These are phyloP conservation scores for Starmerella geochares DNA, from an alignment of 805 yeast genomes.

Conservation along the genomic window DNA sequence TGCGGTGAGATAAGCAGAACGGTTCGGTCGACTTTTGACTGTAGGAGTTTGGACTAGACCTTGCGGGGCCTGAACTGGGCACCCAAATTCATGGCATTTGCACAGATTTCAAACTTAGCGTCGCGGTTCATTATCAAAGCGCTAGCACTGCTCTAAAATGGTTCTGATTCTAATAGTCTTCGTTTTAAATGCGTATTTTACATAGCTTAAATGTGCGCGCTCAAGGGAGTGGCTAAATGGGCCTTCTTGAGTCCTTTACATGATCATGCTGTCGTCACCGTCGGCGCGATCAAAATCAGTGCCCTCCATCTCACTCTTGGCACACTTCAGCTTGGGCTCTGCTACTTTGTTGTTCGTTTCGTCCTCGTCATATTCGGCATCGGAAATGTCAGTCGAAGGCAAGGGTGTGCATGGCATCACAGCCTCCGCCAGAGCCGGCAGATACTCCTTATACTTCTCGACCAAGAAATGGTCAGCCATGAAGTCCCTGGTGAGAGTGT, in stretches of 20 bases:
- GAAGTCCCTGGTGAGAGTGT: neutral
- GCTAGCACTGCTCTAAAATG: too few species aligned
- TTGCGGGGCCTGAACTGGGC: too few species aligned
- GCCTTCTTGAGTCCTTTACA: neutral
- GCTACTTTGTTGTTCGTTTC: neutral
- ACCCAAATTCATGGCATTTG: too few species aligned
- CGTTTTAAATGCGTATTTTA: too few species aligned
- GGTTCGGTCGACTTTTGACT: too few species aligned
- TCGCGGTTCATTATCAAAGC: too few species aligned
- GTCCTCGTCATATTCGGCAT: neutral
- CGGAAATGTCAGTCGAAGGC: neutral
- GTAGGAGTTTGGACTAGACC: too few species aligned
- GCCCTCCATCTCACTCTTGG: neutral
- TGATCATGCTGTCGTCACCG: neutral
- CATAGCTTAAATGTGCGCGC: too few species aligned
- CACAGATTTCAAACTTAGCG: too few species aligned
- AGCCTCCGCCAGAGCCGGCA: neutral
- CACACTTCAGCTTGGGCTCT: neutral
- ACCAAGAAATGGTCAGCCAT: neutral
- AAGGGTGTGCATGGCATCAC: neutral
- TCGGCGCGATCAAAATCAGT: neutral
- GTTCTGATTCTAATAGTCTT: too few species aligned
- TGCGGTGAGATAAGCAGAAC: too few species aligned
- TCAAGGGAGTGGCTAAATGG: too few species aligned
- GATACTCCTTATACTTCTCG: neutral